Evolutionary conservation across 805 yeast genomes (phyloP), one percentile per base, ranked within the genome.

Genomic region (Debaryomyces prosopidis): DNA sequence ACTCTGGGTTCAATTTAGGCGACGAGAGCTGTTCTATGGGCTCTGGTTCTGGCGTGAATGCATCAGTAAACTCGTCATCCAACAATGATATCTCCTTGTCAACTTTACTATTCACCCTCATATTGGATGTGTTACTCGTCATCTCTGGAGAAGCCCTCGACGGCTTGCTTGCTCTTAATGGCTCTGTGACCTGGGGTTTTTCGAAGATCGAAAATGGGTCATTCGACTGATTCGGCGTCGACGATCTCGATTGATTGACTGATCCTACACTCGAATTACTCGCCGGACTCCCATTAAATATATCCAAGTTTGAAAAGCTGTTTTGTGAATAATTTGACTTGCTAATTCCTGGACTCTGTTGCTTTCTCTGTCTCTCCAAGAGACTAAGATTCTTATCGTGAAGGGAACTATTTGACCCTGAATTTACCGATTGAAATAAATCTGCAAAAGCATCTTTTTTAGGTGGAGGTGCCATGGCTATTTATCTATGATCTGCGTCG

Each of bases 381-480:
- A 54, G 33, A 14, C 54, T 42, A 26, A 56, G 34, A 39, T 50
- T 49, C 26, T 40, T 45, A 19, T 46, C 27, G 30, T 42, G 46
- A 30, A 40, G 6, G 7, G 49, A 46, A 2, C 43, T 26, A 33
- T 42, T 52, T 4, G 51, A 43, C 4, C 45, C 44, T 8, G 58
- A 37, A 17, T 59, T 52, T 0, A 71, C 72, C 18, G 65, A 54
- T 50, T 56, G 71, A 48, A 72, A 72, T 30, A 72, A 61, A 45
- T 72, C 76, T 6, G 76, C 73, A 59, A 72, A 72, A 5, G 72
- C 76, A 58, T 72, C 77, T 49, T 69, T 69, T 52, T 72, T 71
- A 1, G 76, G 75, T 30, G 33, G 33, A 6, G 70, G 69, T 36
- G 52, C 60, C 63, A 59, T 62, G 27, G 5, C 14, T 12, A 9